Evolutionary conservation across 2,329 filamentous ascomycete species (phyloP).

Genomic region (Colletotrichum chrysophilum): DNA sequence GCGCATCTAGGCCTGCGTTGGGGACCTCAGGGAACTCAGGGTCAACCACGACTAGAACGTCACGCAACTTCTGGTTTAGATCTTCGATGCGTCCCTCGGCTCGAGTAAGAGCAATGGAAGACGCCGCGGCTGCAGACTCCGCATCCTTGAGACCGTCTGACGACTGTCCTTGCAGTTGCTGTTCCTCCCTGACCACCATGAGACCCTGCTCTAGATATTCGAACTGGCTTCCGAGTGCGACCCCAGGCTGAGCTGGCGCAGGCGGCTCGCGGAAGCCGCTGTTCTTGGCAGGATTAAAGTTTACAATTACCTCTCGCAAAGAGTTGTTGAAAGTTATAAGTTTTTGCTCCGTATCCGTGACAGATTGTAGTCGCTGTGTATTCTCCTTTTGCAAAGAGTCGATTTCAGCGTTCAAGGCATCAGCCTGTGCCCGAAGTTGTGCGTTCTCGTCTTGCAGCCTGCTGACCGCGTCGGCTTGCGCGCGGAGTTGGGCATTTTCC

Average conservation of each 20-base stretch:
- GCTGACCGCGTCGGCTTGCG: slow-evolving; percentile 35
- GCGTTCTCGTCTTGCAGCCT: slow-evolving; percentile 34
- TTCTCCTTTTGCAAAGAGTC: slow-evolving; percentile 39
- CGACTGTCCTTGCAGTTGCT: slow-evolving; percentile 46
- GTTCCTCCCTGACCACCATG: slow-evolving; percentile 62
- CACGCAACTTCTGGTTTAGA: slow-evolving; percentile 69
- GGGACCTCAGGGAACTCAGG: slow-evolving; percentile 63
- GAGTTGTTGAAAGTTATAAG: slow-evolving; percentile 72
- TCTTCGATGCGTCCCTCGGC: slow-evolving; percentile 61
- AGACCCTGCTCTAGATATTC: slow-evolving; percentile 75
- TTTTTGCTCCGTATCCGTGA: slow-evolving; percentile 68
- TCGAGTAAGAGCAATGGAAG: slow-evolving; percentile 36
- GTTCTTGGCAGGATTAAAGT: slow-evolving; percentile 63
- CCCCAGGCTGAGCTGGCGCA: neutral
- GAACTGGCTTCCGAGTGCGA: slow-evolving; percentile 61
- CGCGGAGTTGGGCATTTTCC: slow-evolving; percentile 45
- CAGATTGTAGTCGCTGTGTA: slow-evolving; percentile 49
- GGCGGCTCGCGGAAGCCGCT: slow-evolving; percentile 50
- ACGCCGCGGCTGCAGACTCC: slow-evolving; percentile 26
- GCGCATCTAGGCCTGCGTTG: slow-evolving; percentile 65
- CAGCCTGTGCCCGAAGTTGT: slow-evolving; percentile 35
- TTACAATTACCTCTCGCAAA: slow-evolving; percentile 70
- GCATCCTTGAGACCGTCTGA: slow-evolving; percentile 25
- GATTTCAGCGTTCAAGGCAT: slow-evolving; percentile 39
- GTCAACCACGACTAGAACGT: slow-evolving; percentile 56